Conservation (phyloP, 2,329 filamentous ascomycete species). For the Fusarium xyrophilum region DNA sequence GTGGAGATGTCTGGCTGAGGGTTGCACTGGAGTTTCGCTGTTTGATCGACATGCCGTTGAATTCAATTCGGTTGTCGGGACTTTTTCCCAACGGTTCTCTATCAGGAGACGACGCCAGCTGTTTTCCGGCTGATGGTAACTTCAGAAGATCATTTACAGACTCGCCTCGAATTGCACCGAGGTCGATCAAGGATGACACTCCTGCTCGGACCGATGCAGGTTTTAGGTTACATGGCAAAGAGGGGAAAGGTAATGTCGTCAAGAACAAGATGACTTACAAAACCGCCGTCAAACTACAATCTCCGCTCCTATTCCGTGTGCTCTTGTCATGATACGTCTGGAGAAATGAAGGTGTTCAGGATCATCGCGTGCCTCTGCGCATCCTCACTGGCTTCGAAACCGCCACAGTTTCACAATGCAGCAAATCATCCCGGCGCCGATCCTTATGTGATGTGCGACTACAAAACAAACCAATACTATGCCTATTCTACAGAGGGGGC, state of each 20-base stretch:
- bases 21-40: neutral
- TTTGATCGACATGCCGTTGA: neutral
- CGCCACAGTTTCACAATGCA: slow-evolving; percentile 46
- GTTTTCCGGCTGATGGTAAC: neutral
- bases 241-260: slow-evolving; percentile 23
- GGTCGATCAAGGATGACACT: slow-evolving; percentile 14
- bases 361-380: neutral
- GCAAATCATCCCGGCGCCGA: slow-evolving; percentile 45
- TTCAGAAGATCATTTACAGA: neutral
- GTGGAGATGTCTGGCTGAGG: slow-evolving; percentile 6
- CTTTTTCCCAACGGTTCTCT: neutral
- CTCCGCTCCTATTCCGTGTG: neutral
- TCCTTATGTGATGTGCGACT: slow-evolving; percentile 45
- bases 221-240: slow-evolving; percentile 1
- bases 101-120: too few species aligned
- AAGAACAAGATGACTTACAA: neutral
- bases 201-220: slow-evolving; percentile 19
- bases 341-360: slow-evolving; percentile 1
- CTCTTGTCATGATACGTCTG: neutral
- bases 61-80: neutral
- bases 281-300: neutral
- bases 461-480: slow-evolving; percentile 42
- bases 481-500: slow-evolving; percentile 49
- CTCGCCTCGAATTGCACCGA: slow-evolving; percentile 12
- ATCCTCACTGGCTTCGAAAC: slow-evolving; percentile 4